Base-by-base conservation (phyloP, 208 protist species). In the Ichthyophonus hoferi region DNA sequence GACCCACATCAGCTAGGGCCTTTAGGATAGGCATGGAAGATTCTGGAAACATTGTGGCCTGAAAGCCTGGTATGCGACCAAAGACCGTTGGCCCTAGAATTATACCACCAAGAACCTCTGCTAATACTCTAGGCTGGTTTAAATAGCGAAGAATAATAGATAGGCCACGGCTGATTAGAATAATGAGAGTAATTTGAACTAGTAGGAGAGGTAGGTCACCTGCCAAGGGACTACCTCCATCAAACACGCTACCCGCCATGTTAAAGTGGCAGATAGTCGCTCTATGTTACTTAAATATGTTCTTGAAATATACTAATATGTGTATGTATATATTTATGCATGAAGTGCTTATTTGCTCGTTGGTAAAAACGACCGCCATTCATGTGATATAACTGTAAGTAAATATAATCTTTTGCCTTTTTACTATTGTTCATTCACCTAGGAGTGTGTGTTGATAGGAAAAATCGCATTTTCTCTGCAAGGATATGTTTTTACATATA, bases 1-100 rank as follows among this genome's bases (percentile, higher is more conserved):
- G 87, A 14, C 87, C 87, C n/a, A 90, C 40, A 24, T 90, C 83
- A 31, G 87, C 87, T 58, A 90, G 43, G 1, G 83, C 39, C 17
- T 34, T 83, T 34, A 81, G 86, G n/a, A 88, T 79, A 2, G 24
- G 39, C 14, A 88, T 43, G 24, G 58, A 81, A 12, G 34, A 2
- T 38, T 40, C 31, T 7, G 87, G 87, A 42, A 90, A 90, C 35
- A 90, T 83, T 24, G n/a, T 78, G 33, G 76, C 58, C 87, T 42
- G 7, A 58, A 81, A 90, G 14, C 79, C 35, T 7, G 40, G 42
- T 38, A 78, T 85, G 1, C 39, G n/a, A 14, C 78, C 43, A 39
- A 90, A 35, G 7, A 39, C 87, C 2, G 77, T 90, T 17, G 87
- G 87, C 17, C 87, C 87, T 3, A 90, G 37, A 7, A 90, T 12